Evolutionary conservation across 2,329 filamentous ascomycete genomes (phyloP), one percentile per base, ranked within the genome.

Genomic region (Colletotrichum brevisporum): DNA sequence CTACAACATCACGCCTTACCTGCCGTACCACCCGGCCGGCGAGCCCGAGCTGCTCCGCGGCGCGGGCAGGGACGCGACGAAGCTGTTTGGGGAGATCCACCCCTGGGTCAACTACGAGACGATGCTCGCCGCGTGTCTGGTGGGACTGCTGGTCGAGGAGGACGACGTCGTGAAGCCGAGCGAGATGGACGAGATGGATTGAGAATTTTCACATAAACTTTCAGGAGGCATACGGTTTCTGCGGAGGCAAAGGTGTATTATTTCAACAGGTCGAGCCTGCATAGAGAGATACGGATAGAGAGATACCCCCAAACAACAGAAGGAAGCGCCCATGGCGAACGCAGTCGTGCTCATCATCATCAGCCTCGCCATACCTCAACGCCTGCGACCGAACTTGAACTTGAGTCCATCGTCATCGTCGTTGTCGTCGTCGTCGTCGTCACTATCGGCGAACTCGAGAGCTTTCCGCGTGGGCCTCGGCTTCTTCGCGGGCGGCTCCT

Each of bases 1-100:
- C 31, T 99, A 98, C 82, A 98, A 98, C 76, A 91, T 99, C 67
- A 92, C 91, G 0, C 94, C 95, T 0, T 99, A 98, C 77, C 78
- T 94, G 43, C 90, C 92, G 1, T 99, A 94, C 77, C 96, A 99
- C 78, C 96, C 96, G 0, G 96, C 96, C 24, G 96, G 93, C 9
- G 89, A 91, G 74, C 89, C 90, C 5, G 93, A 97, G 81, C 79
- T 96, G 71, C 80, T 92, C 78, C 83, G 88, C 39, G 86, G 84
- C 41, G 90, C 90, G 0, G 90, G 85, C 0, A 81, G 85, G 65
- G 90, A 92, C 76, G 90, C 87, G 43, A 90, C 87, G 2, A 84
- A 83, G 76, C 74, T 92, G 67, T 92, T 92, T 78, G 88, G 86
- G 9, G 88, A 92, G 80, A 83, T 91, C 9, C 90, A 92, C 76